phyloP scores from a whole-genome alignment of 2,329 filamentous ascomycete genomes.

The Tolypocladium tundrense region DNA sequence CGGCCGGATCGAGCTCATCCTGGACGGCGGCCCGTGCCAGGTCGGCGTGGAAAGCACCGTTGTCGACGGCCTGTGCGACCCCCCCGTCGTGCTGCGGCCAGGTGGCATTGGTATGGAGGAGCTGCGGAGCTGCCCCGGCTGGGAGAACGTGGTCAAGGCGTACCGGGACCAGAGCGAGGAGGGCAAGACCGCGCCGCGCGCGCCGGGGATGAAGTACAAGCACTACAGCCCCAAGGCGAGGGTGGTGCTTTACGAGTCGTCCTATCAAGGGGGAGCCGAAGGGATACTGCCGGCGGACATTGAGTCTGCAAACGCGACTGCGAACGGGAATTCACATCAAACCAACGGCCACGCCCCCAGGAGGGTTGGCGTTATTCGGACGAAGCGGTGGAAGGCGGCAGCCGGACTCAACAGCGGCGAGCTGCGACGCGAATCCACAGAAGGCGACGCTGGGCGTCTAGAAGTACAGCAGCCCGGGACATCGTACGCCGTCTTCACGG shows the following conservation, averaged over 20 bases:
- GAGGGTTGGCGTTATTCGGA: conserved; percentile 45
- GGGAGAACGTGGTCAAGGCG: conserved; percentile 66
- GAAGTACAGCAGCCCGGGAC: conserved; percentile 18
- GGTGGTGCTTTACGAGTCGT: conserved; percentile 70
- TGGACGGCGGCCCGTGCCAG: conserved; percentile 77
- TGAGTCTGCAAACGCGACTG: conserved; percentile 9
- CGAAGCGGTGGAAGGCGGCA: conserved; percentile 38
- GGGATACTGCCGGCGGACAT: conserved; percentile 27
- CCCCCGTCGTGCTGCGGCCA: conserved; percentile 74
- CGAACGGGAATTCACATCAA: conserved; percentile 4
- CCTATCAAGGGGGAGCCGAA: conserved; percentile 20
- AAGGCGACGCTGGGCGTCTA: neutral
- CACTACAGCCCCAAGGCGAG: conserved; percentile 89
- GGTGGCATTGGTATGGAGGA: conserved; percentile 81
- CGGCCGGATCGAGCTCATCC: conserved; percentile 72
- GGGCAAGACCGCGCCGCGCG: conserved; percentile 58
- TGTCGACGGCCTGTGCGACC: conserved; percentile 75
- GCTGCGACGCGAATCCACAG: conserved; percentile 9
- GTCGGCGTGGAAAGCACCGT: conserved; percentile 97
- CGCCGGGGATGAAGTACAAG: conserved; percentile 98
- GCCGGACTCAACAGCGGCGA: conserved; percentile 27
- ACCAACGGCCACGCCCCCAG: conserved; percentile 13
- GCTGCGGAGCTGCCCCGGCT: conserved; percentile 62
- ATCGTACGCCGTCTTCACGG: conserved; percentile 29
- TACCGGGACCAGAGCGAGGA: conserved; percentile 69